Evolutionary conservation across 345 rosid genomes (phyloP), one percentile per base, ranked within the genome.

Genomic region (Aegle marmelos): DNA sequence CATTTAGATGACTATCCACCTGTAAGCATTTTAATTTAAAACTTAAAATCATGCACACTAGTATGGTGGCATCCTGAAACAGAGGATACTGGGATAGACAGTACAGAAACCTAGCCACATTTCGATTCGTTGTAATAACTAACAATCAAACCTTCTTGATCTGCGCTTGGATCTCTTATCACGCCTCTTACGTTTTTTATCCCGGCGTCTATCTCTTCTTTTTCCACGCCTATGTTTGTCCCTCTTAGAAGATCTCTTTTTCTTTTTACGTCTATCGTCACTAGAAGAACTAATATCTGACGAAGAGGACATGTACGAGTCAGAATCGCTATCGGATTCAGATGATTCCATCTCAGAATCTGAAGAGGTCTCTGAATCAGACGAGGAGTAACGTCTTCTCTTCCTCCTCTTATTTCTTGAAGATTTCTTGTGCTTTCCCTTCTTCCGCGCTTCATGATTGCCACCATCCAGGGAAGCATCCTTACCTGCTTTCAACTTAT

Each of bases 261-360:
- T 91, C 88, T 89, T 94, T 81, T 79, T 91, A n/a, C 78, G 91
- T 74, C 91, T 90, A 63, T 94, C 98, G 81, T 91, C 94, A 81
- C 98, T 94, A 57, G 98, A 94, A 80, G 97, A 92, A 79, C 95
- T 96, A 65, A 84, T 73, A 69, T 91, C 91, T 79, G 99, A 92
- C 58, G 98, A 89, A 7, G 87, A 88, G 39, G 96, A 87, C 27
- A 83, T 63, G 81, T 72, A 74, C n/a, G 91, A 88, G 79, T 92
- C 97, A 73, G 95, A 89, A 79, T 93, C 95, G 66, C 87, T 91
- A 70, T 90, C 98, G 77, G 91, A 89, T n/a, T 93, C 98, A 13
- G 94, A 89, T 70, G 94, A 89, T 65, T 89, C 95, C 6, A 75
- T 80, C 73, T 91, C 98, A 81, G 92, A 89, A 79, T 91, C 95